A percentile compares a stretch with the other conserved stretches of the same genome.
These are phyloP conservation scores for Linnemannia elongata DNA, from an alignment of 192 early-diverging fungal genomes.

Conservation along the genomic window DNA sequence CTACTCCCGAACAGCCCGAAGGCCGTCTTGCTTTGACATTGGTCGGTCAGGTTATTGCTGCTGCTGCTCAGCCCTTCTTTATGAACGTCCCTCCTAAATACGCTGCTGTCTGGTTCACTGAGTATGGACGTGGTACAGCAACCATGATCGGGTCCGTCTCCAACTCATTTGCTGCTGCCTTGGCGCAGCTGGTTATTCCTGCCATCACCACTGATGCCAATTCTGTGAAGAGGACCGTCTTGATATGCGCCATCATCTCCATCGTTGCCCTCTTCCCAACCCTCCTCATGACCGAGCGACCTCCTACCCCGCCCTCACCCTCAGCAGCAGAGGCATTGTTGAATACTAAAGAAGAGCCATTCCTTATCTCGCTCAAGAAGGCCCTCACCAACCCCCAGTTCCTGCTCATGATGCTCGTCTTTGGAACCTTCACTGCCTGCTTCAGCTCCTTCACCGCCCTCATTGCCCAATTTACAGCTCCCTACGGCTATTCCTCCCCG, in stretches of 20 bases:
- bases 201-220: constrained; percentile 38
- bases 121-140: constrained; percentile 56
- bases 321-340: constrained; percentile 38
- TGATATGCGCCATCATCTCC: constrained; percentile 54
- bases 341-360: constrained; percentile 26
- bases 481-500: constrained; percentile 57
- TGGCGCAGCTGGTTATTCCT: constrained; percentile 61
- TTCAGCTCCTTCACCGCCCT: constrained; percentile 54
- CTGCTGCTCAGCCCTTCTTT: constrained; percentile 64
- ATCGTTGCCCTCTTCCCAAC: constrained; percentile 50
- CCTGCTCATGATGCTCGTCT: constrained; percentile 28
- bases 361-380: constrained; percentile 36
- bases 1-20: constrained; percentile 12
- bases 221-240: constrained; percentile 29
- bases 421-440: constrained; percentile 45
- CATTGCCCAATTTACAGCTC: constrained; percentile 56
- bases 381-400: constrained; percentile 27
- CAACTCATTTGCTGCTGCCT: constrained; percentile 59
- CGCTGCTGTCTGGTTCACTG: constrained; percentile 63
- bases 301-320: constrained; percentile 58
- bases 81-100: constrained; percentile 65
- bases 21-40: constrained; percentile 51
- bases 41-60: constrained; percentile 61
- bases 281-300: constrained; percentile 53
- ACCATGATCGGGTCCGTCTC: constrained; percentile 61